Evolutionary conservation across 2,329 filamentous ascomycete genomes (phyloP), one percentile per base, ranked within the genome.

Genomic region (Neophaeococcomyces mojaviensis): DNA sequence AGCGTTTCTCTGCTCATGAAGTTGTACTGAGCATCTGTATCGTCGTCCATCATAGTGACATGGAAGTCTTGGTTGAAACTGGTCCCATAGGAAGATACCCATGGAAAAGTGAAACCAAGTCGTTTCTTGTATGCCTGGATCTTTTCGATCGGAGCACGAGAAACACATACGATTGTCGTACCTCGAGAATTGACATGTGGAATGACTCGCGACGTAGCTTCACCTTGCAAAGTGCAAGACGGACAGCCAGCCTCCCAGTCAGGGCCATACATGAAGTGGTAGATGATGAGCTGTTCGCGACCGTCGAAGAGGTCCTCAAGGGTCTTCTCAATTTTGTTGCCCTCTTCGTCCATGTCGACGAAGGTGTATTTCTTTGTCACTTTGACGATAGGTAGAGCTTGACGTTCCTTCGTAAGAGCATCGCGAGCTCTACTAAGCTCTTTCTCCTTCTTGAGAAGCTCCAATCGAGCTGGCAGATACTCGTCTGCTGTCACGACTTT

Each of bases 251-350:
- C 51, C 2, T 63, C 60, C 4, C 59, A 52, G 10, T 58, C 55
- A 2, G 65, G 65, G 2, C 51, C 56, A 46, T 71, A 68, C 69
- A 72, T 73, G 60, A 71, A 72, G 55, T 72, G 68, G 52, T 71
- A 71, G 30, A 73, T 48, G 36, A 60, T 59, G 6, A 61, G 53
- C 34, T 61, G 59, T 7, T 55, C 46, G 26, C 55, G 58, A 20
- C 55, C 55, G 28, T 50, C 50, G 50, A 61, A 61, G 15, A 60
- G 55, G 28, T 61, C 56, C 2, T 35, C 24, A 10, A 61, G 54
- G 13, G 38, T 55, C 19, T 38, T 38, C 19, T 16, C 19, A 24
- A 56, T 53, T 19, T 43, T 28, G 18, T 46, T 44, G 15, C 31
- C 28, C 4, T 44, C 20, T 22, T 28, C 35, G 37, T 51, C 46